Evolutionary conservation across 352 stramenopile genomes (phyloP).

Genomic region (Phytopythium ostracodes): DNA sequence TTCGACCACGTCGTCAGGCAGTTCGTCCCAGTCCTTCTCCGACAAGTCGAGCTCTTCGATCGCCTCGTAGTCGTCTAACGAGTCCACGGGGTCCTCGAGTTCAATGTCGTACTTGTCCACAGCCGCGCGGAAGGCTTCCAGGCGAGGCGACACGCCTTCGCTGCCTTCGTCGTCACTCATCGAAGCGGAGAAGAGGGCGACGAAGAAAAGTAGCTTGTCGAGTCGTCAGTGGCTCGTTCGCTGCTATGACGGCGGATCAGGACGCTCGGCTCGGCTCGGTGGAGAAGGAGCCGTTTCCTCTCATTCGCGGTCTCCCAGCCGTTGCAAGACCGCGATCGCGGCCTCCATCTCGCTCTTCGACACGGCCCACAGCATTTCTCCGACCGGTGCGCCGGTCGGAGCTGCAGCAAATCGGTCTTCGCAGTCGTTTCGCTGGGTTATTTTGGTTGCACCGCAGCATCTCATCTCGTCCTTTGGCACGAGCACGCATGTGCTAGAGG

Average conservation of each 20-base stretch:
- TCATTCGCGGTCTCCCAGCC: no score
- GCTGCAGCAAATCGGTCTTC: no score
- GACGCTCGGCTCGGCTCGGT: background rate
- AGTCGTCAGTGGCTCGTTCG: background rate
- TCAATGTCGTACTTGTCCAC: conserved; percentile 73
- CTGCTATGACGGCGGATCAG: background rate
- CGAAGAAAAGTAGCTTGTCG: background rate
- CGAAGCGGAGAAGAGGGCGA: background rate
- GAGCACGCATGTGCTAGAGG: no score
- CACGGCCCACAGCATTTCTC: background rate
- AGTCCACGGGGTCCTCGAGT: conserved; percentile 60
- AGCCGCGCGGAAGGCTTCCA: conserved; percentile 50
- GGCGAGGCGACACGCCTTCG: conserved; percentile 20
- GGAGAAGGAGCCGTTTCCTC: no score
- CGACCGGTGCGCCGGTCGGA: no score
- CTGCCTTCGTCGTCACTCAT: conserved; percentile 51
- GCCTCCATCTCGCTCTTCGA: no score
- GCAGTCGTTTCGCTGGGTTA: background rate
- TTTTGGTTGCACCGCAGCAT: background rate
- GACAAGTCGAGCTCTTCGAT: conserved; percentile 83
- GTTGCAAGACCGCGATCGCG: no score
- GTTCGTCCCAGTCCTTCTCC: conserved; percentile 60
- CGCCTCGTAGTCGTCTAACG: conserved; percentile 53
- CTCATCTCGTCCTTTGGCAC: no score
- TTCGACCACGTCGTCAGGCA: conserved; percentile 49